A percentile compares a stretch with the other conserved stretches of the same genome.
phyloP scores from a whole-genome alignment of 768 basidiomycete genomes.

The Leccinum boreale region DNA sequence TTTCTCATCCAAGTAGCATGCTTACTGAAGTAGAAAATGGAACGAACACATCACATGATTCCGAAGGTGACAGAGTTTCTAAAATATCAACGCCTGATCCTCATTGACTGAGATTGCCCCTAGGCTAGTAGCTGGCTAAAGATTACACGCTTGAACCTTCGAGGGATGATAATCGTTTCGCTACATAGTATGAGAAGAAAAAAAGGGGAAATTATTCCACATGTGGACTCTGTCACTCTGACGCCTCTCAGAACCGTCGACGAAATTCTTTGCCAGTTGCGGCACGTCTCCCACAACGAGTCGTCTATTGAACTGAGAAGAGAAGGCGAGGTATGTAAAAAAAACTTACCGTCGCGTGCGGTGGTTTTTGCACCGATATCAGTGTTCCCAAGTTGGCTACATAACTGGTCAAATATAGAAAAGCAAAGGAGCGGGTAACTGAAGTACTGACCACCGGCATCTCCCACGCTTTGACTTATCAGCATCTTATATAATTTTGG shows the following conservation, averaged over 20 bases:
- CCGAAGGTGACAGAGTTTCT: neutral
- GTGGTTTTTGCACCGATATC: neutral
- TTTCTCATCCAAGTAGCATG: neutral
- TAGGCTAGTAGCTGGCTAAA: neutral
- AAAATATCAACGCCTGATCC: neutral
- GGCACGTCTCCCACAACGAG: neutral
- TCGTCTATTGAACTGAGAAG: neutral
- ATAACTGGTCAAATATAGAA: neutral
- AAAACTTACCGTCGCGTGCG: neutral
- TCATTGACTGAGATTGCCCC: neutral
- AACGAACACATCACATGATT: neutral
- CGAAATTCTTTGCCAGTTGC: neutral
- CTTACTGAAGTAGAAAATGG: neutral
- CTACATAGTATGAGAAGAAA: too few relatives aligned
- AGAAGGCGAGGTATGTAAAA: neutral
- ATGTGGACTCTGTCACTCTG: conserved; percentile 9
- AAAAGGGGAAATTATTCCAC: neutral
- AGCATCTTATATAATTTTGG: neutral
- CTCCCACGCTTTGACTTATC: conserved; percentile 5
- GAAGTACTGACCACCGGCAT: neutral
- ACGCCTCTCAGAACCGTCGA: neutral
- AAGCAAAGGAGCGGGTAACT: neutral
- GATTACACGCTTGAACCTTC: neutral
- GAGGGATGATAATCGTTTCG: conserved; percentile 3
- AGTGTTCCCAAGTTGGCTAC: neutral